Base-by-base conservation (phyloP, 148 eudicot genomes). In the Chenopodium berlandieri region DNA sequence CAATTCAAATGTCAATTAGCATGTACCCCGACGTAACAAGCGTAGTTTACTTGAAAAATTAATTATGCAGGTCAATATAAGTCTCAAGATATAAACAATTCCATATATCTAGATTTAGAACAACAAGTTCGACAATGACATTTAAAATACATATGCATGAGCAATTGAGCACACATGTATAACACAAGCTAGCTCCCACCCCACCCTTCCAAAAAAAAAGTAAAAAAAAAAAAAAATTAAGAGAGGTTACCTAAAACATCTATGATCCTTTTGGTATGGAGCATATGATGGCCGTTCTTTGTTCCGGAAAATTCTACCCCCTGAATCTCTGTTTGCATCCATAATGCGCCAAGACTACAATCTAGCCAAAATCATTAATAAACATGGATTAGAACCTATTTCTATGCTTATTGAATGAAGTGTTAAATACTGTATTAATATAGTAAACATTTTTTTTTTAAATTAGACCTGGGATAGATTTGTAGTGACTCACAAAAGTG, bases 281-380 rank as follows among this genome's bases (percentile, higher is more conserved):
- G 91, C 89, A 89, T 90, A 89, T 8, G 90, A 85, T 25, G 86
- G 32, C 63, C 91, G 87, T 19, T 90, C 92, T 79, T 83, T 84
- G 78, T 84, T 88, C 25, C 90, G 91, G 48, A 80, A 88, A 23
- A 84, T 85, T 78, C 89, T 84, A 84, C 89, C 89, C 27, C 84
- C 84, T 11, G 84, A 34, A 54, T 82, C 86, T 78, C 78, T 84
- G 71, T 81, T 78, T 66, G 78, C 71, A 50, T 82, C 87, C 89
- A 86, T 86, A 63, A 74, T 48, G 78, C 50, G 54, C 25, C 71
- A 30, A 7, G 68, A 73, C 79, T 78, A 78, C 47, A 81, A 80
- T 47, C 71, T 25, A 74, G 14, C 58, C 37, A 74, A 69, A 73
- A 71, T 25, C 34, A 80, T 31, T 76, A 13, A 19, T 58, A 20